phyloP scores from a whole-genome alignment of 1,284 basidiomycete species.

The Heliocybe sulcata region DNA sequence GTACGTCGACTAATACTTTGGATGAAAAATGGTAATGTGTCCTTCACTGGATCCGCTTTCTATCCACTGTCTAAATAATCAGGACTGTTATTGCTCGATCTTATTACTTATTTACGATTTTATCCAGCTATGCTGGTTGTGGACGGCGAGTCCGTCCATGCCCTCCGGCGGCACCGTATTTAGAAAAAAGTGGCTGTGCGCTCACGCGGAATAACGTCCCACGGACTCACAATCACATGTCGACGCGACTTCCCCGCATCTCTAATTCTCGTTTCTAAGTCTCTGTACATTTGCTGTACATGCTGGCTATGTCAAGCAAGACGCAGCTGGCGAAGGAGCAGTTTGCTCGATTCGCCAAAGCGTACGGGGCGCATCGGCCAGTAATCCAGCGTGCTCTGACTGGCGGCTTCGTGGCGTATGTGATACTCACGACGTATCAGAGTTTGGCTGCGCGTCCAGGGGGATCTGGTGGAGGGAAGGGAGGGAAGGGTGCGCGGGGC shows the following conservation, averaged over 20 bases:
- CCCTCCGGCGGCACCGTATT: too few species aligned
- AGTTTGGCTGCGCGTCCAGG: conserved; percentile 36
- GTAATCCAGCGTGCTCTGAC: conserved; percentile 65
- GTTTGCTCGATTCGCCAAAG: conserved; percentile 34
- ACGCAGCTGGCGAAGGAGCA: conserved; percentile 13
- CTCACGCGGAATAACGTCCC: too few species aligned
- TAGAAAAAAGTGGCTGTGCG: too few species aligned
- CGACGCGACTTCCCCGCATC: not conserved
- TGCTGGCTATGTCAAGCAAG: not conserved
- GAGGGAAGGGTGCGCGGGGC: conserved; percentile 31
- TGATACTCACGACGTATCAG: conserved; percentile 50
- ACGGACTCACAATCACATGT: not conserved
- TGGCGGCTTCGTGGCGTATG: conserved; percentile 55
- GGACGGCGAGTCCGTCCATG: too few species aligned
- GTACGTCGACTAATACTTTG: too few species aligned
- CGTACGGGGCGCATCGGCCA: conserved; percentile 60
- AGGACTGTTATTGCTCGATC: too few species aligned
- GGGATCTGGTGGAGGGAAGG: conserved; percentile 17
- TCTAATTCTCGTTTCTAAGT: too few species aligned
- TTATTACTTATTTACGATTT: too few species aligned
- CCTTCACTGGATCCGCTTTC: too few species aligned
- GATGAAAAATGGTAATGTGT: too few species aligned
- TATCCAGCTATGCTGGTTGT: too few species aligned
- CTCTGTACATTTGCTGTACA: not conserved
- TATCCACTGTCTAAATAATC: too few species aligned